These are phyloP conservation scores for Saccharomycopsis oosterbeekiorum DNA, from an alignment of 805 yeast genomes.

Conservation along the genomic window DNA sequence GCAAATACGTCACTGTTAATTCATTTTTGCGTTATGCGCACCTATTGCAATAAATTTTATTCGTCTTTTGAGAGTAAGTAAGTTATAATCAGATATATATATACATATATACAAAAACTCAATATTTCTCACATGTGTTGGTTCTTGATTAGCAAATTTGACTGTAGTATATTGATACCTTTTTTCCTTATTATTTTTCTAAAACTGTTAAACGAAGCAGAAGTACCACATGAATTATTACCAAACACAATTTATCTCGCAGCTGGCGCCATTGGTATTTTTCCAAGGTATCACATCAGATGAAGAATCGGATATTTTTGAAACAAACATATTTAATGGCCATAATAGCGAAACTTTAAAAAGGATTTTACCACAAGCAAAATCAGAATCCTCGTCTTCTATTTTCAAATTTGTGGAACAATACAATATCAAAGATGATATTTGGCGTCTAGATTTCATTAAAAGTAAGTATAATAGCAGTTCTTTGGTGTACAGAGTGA, in stretches of 20 bases:
- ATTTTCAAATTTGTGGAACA: constrained; percentile 25
- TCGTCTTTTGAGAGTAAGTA: too few species aligned
- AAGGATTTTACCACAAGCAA: constrained; percentile 4
- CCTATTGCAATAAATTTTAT: too few species aligned
- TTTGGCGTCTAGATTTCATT: constrained; percentile 23
- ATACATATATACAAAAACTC: too few species aligned
- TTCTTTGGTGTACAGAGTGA: constrained; percentile 25
- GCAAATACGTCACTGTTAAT: too few species aligned
- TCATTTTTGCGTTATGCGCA: too few species aligned
- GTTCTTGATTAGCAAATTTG: not conserved
- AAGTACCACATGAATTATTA: constrained; percentile 29
- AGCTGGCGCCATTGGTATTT: constrained; percentile 32
- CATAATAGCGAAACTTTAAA: not conserved
- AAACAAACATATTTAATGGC: not conserved
- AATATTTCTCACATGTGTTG: too few species aligned
- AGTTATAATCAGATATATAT: too few species aligned
- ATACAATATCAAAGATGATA: constrained; percentile 22
- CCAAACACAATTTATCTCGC: constrained; percentile 27
- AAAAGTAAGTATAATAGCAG: constrained; percentile 20
- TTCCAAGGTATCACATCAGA: constrained; percentile 30
- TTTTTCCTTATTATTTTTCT: not conserved
- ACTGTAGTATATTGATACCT: not conserved
- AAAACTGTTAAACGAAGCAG: not conserved
- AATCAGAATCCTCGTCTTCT: constrained; percentile 19
- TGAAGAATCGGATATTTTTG: not conserved